Conservation (phyloP, 345 rosid genomes). For the Luvunga scandens region DNA sequence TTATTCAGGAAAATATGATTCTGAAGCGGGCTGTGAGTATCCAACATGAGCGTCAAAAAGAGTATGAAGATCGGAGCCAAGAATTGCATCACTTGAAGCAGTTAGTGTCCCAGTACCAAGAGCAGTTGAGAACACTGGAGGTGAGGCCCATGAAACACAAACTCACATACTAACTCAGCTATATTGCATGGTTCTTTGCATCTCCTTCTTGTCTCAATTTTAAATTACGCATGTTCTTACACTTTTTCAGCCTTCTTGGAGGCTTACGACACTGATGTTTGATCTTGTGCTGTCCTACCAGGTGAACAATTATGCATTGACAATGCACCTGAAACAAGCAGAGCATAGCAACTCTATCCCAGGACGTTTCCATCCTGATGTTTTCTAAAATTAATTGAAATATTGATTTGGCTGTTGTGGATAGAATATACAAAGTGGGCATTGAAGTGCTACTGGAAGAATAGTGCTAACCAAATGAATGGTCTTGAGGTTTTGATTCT, state of each 20-base stretch:
- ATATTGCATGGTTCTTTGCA: background rate
- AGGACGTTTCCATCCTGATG: slow-evolving; percentile 78
- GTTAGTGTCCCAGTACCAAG: slow-evolving; percentile 72
- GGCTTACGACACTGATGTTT: background rate
- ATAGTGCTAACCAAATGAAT: background rate
- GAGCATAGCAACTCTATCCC: slow-evolving; percentile 47
- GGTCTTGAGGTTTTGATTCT: background rate
- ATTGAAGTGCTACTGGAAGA: background rate
- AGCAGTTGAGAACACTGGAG: slow-evolving; percentile 81
- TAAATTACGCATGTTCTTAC: background rate
- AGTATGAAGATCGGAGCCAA: slow-evolving; percentile 51
- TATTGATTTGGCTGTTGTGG: slow-evolving; percentile 4
- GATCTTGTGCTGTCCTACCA: slow-evolving; percentile 15
- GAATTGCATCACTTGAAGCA: slow-evolving; percentile 78
- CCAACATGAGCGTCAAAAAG: slow-evolving; percentile 82
- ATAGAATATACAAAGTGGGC: background rate
- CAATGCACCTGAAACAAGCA: slow-evolving; percentile 66
- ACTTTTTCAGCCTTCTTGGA: background rate
- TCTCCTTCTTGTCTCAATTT: background rate
- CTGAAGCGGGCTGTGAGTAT: slow-evolving; percentile 79
- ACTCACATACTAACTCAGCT: background rate
- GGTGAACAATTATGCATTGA: slow-evolving; percentile 74
- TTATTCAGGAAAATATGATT: slow-evolving; percentile 64
- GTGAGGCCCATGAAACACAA: slow-evolving; percentile 30
- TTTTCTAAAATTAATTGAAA: slow-evolving; percentile 38